Percentiles rank a stretch among this genome's conserved stretches.
These are phyloP conservation scores for Fraxinus anomala DNA, from an alignment of 257 asterid genomes.

Conservation along the genomic window DNA sequence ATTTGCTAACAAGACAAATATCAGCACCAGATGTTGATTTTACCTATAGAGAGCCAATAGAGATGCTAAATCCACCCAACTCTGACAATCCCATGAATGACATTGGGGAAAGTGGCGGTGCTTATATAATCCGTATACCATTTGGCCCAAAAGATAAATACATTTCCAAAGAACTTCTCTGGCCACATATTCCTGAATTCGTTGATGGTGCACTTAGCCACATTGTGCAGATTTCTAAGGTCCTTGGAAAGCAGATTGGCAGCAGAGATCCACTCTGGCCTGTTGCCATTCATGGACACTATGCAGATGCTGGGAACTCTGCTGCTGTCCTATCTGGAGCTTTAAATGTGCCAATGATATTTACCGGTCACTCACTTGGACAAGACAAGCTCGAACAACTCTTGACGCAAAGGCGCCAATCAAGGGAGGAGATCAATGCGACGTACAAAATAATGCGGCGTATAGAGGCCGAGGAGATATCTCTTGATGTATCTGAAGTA, in stretches of 20 bases:
- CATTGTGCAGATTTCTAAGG: slow-evolving; percentile 71
- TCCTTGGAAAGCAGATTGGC: slow-evolving; percentile 70
- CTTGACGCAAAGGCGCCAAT: slow-evolving; percentile 70
- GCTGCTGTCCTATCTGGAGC: slow-evolving; percentile 77
- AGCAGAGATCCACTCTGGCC: slow-evolving; percentile 72
- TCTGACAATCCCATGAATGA: slow-evolving; percentile 48
- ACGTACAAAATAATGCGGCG: slow-evolving; percentile 79
- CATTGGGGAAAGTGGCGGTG: slow-evolving; percentile 75
- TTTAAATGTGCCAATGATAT: slow-evolving; percentile 70
- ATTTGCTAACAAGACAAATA: slow-evolving; percentile 75
- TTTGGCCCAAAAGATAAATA: slow-evolving; percentile 75
- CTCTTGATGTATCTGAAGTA: slow-evolving; percentile 75
- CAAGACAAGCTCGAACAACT: slow-evolving; percentile 81
- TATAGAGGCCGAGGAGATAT: slow-evolving; percentile 79
- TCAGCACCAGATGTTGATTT: slow-evolving; percentile 69
- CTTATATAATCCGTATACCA: slow-evolving; percentile 74
- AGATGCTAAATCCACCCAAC: slow-evolving; percentile 68
- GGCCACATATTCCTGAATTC: slow-evolving; percentile 81
- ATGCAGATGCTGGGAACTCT: slow-evolving; percentile 79
- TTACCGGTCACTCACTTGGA: slow-evolving; percentile 82
- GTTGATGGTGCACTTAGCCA: slow-evolving; percentile 75
- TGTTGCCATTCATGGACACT: slow-evolving; percentile 74
- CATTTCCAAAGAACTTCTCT: slow-evolving; percentile 67
- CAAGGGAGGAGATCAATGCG: slow-evolving; percentile 70
- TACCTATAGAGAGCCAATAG: slow-evolving; percentile 67